Evolutionary conservation across 129 eudicot species (phyloP).

Genomic region (Helianthus tuberosus): DNA sequence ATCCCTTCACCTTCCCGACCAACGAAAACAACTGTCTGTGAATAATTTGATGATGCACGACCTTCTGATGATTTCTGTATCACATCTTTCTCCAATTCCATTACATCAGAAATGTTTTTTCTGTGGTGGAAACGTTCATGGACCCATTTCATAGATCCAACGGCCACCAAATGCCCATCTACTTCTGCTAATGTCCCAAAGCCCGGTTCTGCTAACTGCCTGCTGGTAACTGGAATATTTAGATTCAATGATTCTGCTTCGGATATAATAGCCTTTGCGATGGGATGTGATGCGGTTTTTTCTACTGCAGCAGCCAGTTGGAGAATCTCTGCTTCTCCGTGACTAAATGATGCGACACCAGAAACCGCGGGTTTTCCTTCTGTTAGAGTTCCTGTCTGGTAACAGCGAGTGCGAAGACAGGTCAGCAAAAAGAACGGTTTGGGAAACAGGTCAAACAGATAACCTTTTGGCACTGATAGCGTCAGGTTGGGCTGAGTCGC

Average conservation of each 20-base stretch:
- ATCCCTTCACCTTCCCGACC: constrained; percentile 94
- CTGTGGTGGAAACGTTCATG: constrained; percentile 67
- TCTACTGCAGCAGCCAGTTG: constrained; percentile 95
- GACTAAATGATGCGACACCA: constrained; percentile 56
- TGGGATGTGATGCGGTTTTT: constrained; percentile 90
- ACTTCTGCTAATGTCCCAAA: constrained; percentile 94
- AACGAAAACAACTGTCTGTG: constrained; percentile 78
- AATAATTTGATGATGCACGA: constrained; percentile 60
- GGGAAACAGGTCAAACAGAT: neutral
- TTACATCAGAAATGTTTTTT: constrained; percentile 47
- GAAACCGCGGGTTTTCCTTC: constrained; percentile 94
- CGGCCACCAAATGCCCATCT: constrained; percentile 84
- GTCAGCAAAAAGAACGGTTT: constrained; percentile 10
- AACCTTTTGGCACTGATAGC: neutral
- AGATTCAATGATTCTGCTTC: constrained; percentile 77
- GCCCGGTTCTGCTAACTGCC: constrained; percentile 90
- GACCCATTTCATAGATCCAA: constrained; percentile 90
- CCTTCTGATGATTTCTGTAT: constrained; percentile 50
- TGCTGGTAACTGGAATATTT: constrained; percentile 62
- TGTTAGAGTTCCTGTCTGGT: constrained; percentile 92
- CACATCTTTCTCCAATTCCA: constrained; percentile 63
- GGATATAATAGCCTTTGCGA: constrained; percentile 79
- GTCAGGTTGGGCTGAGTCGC: neutral
- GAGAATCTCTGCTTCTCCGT: constrained; percentile 67
- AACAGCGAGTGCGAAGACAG: constrained; percentile 30